Percentiles rank a stretch among this genome's conserved stretches.
phyloP scores from a whole-genome alignment of 73 alveolate genomes.

The Blepharisma stoltei region DNA sequence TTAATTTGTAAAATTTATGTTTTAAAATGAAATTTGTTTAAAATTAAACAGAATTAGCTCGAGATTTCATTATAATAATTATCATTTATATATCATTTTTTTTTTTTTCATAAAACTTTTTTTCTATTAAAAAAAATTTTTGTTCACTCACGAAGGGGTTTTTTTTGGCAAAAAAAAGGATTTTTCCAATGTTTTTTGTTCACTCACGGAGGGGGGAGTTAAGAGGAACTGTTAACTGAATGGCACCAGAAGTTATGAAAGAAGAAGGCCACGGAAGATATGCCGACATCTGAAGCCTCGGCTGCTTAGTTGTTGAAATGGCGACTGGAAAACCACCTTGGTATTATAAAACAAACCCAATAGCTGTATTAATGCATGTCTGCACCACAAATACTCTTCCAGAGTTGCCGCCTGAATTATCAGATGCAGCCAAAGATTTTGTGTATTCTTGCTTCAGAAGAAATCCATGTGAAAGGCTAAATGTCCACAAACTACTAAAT shows the following conservation, averaged over 20 bases:
- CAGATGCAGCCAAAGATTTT: conserved; percentile 35
- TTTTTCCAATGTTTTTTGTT: too few relatives aligned
- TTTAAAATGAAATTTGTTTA: too few relatives aligned
- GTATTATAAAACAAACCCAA: conserved; percentile 42
- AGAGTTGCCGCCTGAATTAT: conserved; percentile 30
- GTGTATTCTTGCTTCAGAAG: conserved; percentile 33
- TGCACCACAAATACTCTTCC: conserved; percentile 40
- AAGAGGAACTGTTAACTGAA: conserved; percentile 94
- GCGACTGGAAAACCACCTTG: conserved; percentile 89
- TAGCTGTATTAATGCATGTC: conserved; percentile 32
- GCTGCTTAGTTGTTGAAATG: conserved; percentile 93
- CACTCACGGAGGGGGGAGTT: too few relatives aligned
- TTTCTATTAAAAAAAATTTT: too few relatives aligned
- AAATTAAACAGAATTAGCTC: too few relatives aligned
- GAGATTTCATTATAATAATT: too few relatives aligned
- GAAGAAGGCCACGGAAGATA: conserved; percentile 70
- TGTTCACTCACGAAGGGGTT: too few relatives aligned
- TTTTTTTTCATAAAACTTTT: too few relatives aligned
- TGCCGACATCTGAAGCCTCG: conserved; percentile 94
- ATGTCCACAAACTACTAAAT: conserved; percentile 34
- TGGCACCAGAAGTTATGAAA: conserved; percentile 96
- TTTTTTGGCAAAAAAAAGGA: too few relatives aligned
- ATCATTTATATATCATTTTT: too few relatives aligned
- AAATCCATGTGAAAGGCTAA: conserved; percentile 39
- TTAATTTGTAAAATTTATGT: too few relatives aligned